Evolutionary conservation across 2,329 filamentous ascomycete genomes (phyloP), one percentile per base, ranked within the genome.

Genomic region (Cladosporium sp.): DNA sequence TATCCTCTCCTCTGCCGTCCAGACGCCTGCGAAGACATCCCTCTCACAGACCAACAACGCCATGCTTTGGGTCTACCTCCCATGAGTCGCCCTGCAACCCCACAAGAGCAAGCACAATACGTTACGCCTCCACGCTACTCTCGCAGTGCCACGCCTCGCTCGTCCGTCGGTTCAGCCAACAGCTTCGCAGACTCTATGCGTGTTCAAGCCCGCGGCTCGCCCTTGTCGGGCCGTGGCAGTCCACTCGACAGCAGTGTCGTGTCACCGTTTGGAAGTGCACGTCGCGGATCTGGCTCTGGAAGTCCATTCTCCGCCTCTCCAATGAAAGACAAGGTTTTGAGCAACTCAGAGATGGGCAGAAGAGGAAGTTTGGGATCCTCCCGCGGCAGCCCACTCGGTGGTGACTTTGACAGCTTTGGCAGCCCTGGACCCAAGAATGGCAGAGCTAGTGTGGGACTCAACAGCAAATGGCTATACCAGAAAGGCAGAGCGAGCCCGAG

Each of bases 381-480:
- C 70, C 55, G 56, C 12, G 54, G 53, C 25, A 78, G 75, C 55
- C 73, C 76, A 39, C 73, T 81, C 53, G 77, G 71, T 16, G 45
- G 36, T 18, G 45, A 48, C 45, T 72, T 69, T 38, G 57, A 58
- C 25, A 55, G 56, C n/a, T 61, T 65, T 35, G 60, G 30, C 7
- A 51, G 41, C n/a, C 42, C 49, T 29, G 11, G 33, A 7, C 61
- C 57, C 4, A 65, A 64, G 50, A 59, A 41, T 33, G 55, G 82
- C 18, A 60, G 60, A 50, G 83, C 84, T 36, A 90, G 82, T 57
- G 82, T 94, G 46, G 83, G 83, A 0, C 64, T 96, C 63, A 96
- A 92, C 69, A 95, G 83, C 72, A 95, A 93, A 72, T 97, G 92
- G 92, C 69, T 96, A 53, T 97, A 95, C 64, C 89, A 96, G 69